Percentiles rank a stretch among this genome's conserved stretches.
Conservation (phyloP, 441 rosid genomes). For the Corymbia calophylla region DNA sequence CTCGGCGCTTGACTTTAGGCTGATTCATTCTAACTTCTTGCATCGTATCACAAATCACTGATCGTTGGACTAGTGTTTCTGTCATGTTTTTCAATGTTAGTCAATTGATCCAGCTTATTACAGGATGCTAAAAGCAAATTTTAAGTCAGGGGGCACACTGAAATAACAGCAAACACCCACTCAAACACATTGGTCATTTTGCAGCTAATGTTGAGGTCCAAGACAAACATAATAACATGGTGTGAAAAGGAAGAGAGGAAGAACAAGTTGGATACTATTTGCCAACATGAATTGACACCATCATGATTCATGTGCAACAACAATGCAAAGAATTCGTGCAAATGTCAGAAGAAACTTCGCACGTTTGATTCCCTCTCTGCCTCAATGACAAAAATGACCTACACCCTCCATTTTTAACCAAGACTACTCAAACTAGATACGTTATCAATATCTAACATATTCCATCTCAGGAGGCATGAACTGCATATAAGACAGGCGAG, state of each 20-base stretch:
- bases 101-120: not conserved
- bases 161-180: not conserved
- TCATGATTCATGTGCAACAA: not conserved
- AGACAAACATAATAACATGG: not conserved
- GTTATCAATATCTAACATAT: not conserved
- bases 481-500: not conserved
- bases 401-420: not conserved
- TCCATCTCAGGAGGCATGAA: not conserved
- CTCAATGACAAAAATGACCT: not conserved
- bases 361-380: not conserved
- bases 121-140: not conserved
- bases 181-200: not conserved
- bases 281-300: not conserved
- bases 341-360: not conserved
- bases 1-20: not conserved
- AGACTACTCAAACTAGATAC: not conserved
- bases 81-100: not conserved
- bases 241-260: not conserved
- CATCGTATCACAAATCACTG: not conserved
- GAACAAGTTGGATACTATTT: not conserved
- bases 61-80: not conserved
- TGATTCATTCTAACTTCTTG: not conserved
- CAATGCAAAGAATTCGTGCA: not conserved
- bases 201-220: not conserved
- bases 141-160: not conserved